These are phyloP conservation scores for Penicillium dipodomyicola DNA, from an alignment of 495 filamentous ascomycete species.

Conservation along the genomic window DNA sequence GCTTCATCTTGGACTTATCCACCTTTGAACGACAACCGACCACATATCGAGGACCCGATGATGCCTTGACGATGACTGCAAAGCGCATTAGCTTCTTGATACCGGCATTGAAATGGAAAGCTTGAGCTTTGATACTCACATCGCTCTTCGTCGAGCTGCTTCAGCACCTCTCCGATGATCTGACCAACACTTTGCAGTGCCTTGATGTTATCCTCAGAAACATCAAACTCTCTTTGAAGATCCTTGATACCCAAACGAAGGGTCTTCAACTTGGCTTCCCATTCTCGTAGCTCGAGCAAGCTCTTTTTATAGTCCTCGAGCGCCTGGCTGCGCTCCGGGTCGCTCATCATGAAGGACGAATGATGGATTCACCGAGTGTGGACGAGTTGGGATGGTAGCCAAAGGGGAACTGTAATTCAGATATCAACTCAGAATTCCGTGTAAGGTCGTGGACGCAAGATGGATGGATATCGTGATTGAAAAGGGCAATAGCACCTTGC, in stretches of 20 bases:
- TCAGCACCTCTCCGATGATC: slow-evolving; percentile 98
- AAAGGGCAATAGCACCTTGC: slow-evolving; percentile 13
- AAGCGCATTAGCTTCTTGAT: slow-evolving; percentile 11
- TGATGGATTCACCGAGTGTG: slow-evolving; percentile 6
- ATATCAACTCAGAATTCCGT: slow-evolving; percentile 11
- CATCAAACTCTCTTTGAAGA: slow-evolving; percentile 88
- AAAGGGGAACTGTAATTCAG: neutral
- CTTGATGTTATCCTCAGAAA: slow-evolving; percentile 99
- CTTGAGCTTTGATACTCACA: slow-evolving; percentile 52
- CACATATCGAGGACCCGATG: slow-evolving; percentile 95
- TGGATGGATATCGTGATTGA: slow-evolving; percentile 19
- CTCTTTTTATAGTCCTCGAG: slow-evolving; percentile 87
- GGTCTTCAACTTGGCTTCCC: slow-evolving; percentile 93
- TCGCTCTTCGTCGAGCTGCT: slow-evolving; percentile 98
- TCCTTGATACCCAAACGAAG: slow-evolving; percentile 93
- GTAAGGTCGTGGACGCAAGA: slow-evolving; percentile 10
- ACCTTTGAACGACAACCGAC: slow-evolving; percentile 98
- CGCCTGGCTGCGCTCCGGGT: slow-evolving; percentile 74
- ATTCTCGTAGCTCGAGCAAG: slow-evolving; percentile 94
- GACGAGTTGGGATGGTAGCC: slow-evolving; percentile 5
- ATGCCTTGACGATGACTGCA: slow-evolving; percentile 80
- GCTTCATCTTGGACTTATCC: slow-evolving; percentile 93
- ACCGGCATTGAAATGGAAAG: neutral
- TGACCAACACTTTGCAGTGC: slow-evolving; percentile 98
- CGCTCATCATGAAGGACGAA: slow-evolving; percentile 43